Evolutionary conservation across 83 land plant genomes (phyloP).

Genomic region (Picea mariana): DNA sequence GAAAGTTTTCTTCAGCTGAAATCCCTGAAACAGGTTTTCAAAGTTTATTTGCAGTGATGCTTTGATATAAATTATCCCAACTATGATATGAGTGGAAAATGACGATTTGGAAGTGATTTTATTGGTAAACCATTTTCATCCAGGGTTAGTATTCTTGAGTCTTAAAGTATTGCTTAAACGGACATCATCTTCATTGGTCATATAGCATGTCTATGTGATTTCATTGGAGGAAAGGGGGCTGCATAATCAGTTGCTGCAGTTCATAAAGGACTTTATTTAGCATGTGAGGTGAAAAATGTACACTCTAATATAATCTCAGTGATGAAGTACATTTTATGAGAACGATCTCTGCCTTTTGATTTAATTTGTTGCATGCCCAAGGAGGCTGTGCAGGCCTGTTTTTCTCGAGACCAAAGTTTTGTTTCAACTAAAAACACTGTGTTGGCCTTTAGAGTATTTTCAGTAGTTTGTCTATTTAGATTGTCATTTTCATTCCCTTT

Average conservation of each 20-base stretch:
- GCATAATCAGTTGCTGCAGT: neutral
- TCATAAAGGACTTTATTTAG: neutral
- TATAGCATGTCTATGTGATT: neutral
- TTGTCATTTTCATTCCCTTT: neutral
- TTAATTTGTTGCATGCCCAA: neutral
- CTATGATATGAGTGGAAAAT: neutral
- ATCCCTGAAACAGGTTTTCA: neutral
- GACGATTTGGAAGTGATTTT: slow-evolving; percentile 9
- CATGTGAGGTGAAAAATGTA: neutral
- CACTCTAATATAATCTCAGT: neutral
- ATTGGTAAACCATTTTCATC: too few relatives aligned
- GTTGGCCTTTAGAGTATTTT: neutral
- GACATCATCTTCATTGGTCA: too few relatives aligned
- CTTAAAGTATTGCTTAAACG: too few relatives aligned
- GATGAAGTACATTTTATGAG: neutral
- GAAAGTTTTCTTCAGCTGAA: neutral
- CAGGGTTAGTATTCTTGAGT: too few relatives aligned
- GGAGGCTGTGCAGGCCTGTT: neutral
- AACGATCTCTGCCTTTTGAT: neutral
- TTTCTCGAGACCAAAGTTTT: neutral
- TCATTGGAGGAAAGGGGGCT: neutral
- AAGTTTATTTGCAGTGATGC: neutral
- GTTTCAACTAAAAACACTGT: neutral
- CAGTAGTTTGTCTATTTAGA: neutral
- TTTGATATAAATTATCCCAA: neutral